phyloP scores from a whole-genome alignment of 257 asterid genomes.

The Solanum habrochaites region DNA sequence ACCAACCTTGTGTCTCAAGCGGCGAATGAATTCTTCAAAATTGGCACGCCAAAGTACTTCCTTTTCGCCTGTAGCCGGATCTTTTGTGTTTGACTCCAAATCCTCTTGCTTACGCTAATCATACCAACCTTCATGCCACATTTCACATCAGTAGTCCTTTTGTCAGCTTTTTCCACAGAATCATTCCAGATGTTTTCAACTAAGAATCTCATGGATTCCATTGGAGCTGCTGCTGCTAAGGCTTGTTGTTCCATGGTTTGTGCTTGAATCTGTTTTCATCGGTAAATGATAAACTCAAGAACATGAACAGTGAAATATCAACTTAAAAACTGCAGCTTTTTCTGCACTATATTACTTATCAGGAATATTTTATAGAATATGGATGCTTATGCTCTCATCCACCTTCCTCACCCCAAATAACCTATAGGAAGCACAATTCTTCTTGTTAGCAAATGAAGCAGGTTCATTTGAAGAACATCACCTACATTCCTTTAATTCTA shows the following conservation, averaged over 20 bases:
- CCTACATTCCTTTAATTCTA: neutral
- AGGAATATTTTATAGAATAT: neutral
- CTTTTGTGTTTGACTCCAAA: constrained; percentile 32
- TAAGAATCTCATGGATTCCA: constrained; percentile 67
- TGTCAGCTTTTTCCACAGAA: constrained; percentile 25
- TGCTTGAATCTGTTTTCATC: constrained; percentile 20
- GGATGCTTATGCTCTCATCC: neutral
- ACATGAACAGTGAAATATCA: neutral
- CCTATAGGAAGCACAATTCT: neutral
- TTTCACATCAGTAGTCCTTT: constrained; percentile 7
- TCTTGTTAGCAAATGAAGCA: neutral
- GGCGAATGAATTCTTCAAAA: constrained; percentile 62
- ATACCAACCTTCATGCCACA: constrained; percentile 57
- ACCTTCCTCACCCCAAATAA: neutral
- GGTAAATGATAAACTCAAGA: neutral
- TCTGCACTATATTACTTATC: neutral
- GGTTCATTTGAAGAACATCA: neutral
- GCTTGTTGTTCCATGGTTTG: constrained; percentile 59
- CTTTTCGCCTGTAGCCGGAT: constrained; percentile 18
- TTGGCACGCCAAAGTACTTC: constrained; percentile 92
- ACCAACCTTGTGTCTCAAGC: constrained; percentile 61
- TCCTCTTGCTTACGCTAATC: constrained; percentile 53
- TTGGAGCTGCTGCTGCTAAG: constrained; percentile 67
- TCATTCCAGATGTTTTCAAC: constrained; percentile 35
- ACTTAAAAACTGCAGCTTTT: neutral